phyloP scores from a whole-genome alignment of 768 basidiomycete genomes.

The Krasilnikovozyma curviuscula region DNA sequence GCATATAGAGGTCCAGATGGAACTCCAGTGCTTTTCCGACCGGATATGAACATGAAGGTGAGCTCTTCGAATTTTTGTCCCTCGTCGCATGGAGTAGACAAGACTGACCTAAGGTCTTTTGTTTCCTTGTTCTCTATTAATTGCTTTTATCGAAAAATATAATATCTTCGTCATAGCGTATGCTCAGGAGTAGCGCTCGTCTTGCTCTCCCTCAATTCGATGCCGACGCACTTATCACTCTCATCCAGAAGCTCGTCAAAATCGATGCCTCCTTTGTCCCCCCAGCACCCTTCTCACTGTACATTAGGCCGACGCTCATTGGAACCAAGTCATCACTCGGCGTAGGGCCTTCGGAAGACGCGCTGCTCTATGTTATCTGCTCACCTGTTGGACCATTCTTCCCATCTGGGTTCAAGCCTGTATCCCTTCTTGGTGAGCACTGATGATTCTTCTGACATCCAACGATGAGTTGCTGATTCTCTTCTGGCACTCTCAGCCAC shows the following conservation, averaged over 20 bases:
- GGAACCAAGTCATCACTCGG: slow-evolving; percentile 45
- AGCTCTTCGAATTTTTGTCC: background rate
- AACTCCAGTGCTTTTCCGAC: slow-evolving; percentile 66
- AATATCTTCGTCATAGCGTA: background rate
- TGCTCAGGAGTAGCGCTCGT: slow-evolving; percentile 5
- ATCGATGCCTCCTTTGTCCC: slow-evolving; percentile 86
- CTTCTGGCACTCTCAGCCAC: too few species aligned
- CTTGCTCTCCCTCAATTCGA: slow-evolving; percentile 37
- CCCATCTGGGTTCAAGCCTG: slow-evolving; percentile 62
- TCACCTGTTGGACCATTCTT: slow-evolving; percentile 65
- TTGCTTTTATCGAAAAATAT: background rate
- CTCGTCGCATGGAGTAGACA: background rate
- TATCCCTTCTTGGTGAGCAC: slow-evolving; percentile 68
- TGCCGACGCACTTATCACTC: slow-evolving; percentile 47
- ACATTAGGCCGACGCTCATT: slow-evolving; percentile 43
- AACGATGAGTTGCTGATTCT: too few species aligned
- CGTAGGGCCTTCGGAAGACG: slow-evolving; percentile 56
- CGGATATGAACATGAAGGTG: slow-evolving; percentile 84
- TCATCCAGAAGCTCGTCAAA: slow-evolving; percentile 69
- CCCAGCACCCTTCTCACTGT: slow-evolving; percentile 64
- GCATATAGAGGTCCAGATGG: slow-evolving; percentile 62
- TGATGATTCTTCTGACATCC: slow-evolving; percentile 21
- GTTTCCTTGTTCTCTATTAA: background rate
- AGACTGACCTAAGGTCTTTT: background rate
- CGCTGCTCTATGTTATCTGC: slow-evolving; percentile 67